Evolutionary conservation across 139 green algal species (phyloP).

Genomic region (Tetradesmus obliquus): DNA sequence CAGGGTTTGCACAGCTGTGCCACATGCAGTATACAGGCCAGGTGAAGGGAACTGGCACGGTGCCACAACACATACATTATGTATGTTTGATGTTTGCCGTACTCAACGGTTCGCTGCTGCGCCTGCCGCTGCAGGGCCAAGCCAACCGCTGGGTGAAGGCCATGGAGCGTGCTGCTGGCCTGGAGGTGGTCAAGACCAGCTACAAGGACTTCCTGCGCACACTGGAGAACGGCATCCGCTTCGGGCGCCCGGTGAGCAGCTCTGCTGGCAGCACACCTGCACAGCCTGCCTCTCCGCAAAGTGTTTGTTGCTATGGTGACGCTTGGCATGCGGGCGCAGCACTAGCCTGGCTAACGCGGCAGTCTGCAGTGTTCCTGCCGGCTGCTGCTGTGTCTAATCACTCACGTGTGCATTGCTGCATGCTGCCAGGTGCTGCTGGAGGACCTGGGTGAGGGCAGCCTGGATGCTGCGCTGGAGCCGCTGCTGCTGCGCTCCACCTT

Average conservation of each 20-base stretch:
- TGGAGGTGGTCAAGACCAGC: constrained; percentile 85
- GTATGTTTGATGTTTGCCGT: no score
- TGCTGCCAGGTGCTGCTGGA: constrained; percentile 75
- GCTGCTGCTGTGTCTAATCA: neutral
- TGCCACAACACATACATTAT: no score
- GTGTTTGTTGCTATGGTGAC: neutral
- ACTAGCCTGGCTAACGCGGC: neutral
- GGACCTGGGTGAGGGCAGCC: constrained; percentile 82
- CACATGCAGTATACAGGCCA: no score
- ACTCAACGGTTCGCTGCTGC: no score
- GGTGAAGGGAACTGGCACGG: no score
- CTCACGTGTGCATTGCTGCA: neutral
- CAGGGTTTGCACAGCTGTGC: neutral
- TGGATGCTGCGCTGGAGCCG: constrained; percentile 84
- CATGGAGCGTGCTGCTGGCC: constrained; percentile 77
- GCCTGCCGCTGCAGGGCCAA: constrained; percentile 65
- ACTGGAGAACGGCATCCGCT: constrained; percentile 78
- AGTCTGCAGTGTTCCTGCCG: neutral
- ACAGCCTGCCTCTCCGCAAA: neutral
- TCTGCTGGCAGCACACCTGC: neutral
- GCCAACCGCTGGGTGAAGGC: constrained; percentile 89
- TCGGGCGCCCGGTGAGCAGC: constrained; percentile 58
- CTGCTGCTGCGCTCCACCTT: constrained; percentile 85
- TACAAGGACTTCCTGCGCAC: constrained; percentile 85
- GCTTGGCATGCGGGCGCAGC: no score